Percentiles rank a stretch among this genome's conserved stretches.
These are phyloP conservation scores for Dipteronia dyeriana DNA, from an alignment of 345 rosid species.

Conservation along the genomic window DNA sequence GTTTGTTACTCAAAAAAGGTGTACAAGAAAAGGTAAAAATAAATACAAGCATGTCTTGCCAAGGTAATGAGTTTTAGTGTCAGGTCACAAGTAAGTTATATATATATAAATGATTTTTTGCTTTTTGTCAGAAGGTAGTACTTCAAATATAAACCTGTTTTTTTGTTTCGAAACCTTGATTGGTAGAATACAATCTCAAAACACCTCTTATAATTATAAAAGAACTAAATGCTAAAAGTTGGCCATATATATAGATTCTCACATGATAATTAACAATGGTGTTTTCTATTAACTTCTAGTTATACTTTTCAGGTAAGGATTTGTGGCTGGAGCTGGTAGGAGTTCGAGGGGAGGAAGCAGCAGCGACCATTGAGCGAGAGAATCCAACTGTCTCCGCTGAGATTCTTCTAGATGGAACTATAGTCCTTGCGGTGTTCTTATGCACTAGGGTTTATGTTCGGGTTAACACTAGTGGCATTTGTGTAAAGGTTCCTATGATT, in stretches of 20 bases:
- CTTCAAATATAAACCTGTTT: too few species aligned
- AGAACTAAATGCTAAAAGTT: too few species aligned
- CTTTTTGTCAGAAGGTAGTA: too few species aligned
- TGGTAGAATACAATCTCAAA: too few species aligned
- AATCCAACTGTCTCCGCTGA: slow-evolving; percentile 22
- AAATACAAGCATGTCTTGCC: neutral
- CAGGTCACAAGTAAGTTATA: neutral
- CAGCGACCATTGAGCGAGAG: slow-evolving; percentile 14
- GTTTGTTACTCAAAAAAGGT: neutral
- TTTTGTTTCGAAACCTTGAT: too few species aligned
- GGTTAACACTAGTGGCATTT: slow-evolving; percentile 20
- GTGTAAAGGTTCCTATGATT: slow-evolving; percentile 4
- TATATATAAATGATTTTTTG: too few species aligned
- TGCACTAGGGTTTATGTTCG: slow-evolving; percentile 30
- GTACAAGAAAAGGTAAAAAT: neutral
- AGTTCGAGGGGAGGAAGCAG: slow-evolving; percentile 14
- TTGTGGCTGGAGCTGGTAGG: slow-evolving; percentile 30
- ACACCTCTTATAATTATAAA: too few species aligned
- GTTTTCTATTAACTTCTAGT: neutral
- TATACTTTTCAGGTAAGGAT: slow-evolving; percentile 20
- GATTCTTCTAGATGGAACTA: slow-evolving; percentile 20
- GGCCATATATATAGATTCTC: too few species aligned
- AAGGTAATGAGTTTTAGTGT: neutral
- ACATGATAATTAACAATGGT: too few species aligned
- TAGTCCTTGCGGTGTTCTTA: neutral